Evolutionary conservation across 2,329 filamentous ascomycete species (phyloP).

Genomic region (Magnaporthales sp.): DNA sequence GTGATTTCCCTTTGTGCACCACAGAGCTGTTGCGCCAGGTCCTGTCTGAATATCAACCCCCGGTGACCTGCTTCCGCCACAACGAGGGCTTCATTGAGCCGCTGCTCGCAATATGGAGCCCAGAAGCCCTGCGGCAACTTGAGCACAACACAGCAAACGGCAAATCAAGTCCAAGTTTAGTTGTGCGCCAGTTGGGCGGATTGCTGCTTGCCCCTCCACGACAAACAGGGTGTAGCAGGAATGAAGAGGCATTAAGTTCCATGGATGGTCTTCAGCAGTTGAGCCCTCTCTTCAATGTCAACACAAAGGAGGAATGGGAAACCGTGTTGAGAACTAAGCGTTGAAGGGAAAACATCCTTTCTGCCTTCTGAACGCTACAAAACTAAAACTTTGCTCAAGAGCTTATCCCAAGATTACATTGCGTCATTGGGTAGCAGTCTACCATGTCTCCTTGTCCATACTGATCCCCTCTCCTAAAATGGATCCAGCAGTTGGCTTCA

Average conservation of each 20-base stretch:
- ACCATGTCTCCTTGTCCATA: not conserved
- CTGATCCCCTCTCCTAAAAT: not conserved
- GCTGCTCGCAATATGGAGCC: constrained; percentile 25
- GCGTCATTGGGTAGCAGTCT: not conserved
- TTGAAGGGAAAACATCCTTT: not conserved
- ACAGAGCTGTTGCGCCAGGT: constrained; percentile 18
- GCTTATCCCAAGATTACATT: not conserved
- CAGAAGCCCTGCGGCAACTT: constrained; percentile 16
- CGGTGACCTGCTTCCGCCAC: constrained; percentile 25
- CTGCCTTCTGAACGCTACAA: not conserved
- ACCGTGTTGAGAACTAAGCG: not conserved
- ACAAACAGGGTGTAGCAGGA: not conserved
- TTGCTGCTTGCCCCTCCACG: not conserved
- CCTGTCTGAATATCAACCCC: constrained; percentile 12
- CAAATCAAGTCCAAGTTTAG: not conserved
- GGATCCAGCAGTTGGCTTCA: not conserved
- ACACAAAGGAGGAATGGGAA: not conserved
- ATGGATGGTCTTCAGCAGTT: not conserved
- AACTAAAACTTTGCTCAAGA: not conserved
- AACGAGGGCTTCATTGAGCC: constrained; percentile 21
- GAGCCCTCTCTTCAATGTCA: not conserved
- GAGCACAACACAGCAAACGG: not conserved
- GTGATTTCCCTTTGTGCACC: constrained; percentile 23
- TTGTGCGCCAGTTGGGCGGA: not conserved
- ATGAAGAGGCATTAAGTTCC: not conserved